These are phyloP conservation scores for Phytophthora vignae DNA, from an alignment of 352 stramenopile genomes.

Conservation along the genomic window DNA sequence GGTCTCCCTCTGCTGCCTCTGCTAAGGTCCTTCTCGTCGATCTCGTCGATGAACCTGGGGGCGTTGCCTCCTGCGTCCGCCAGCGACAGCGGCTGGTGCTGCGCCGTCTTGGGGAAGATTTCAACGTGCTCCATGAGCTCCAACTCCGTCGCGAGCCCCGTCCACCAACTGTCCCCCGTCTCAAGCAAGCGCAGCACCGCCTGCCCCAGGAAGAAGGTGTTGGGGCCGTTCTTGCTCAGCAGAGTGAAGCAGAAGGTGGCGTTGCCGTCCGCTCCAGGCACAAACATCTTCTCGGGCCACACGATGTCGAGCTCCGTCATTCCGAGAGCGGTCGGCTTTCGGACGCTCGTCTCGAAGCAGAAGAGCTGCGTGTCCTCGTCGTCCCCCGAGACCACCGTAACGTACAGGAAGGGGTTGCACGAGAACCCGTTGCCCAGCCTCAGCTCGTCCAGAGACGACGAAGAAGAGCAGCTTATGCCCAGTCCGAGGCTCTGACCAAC, in stretches of 20 bases:
- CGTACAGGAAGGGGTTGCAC: conserved; percentile 79
- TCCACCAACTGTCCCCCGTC: conserved; percentile 52
- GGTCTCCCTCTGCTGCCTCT: conserved; percentile 14
- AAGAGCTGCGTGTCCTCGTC: conserved; percentile 75
- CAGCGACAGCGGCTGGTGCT: conserved; percentile 56
- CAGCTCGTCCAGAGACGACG: conserved; percentile 46
- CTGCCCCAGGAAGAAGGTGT: conserved; percentile 81
- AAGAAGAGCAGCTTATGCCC: conserved; percentile 15
- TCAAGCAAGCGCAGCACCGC: conserved; percentile 58
- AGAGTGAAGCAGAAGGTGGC: conserved; percentile 76
- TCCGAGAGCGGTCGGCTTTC: conserved; percentile 30
- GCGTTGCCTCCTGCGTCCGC: conserved; percentile 35
- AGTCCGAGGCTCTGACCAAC: conserved; percentile 7
- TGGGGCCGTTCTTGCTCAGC: conserved; percentile 79
- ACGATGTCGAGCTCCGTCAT: conserved; percentile 42
- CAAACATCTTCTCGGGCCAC: conserved; percentile 71
- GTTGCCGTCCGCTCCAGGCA: conserved; percentile 73
- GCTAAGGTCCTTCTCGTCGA: conserved; percentile 11
- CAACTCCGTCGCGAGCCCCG: conserved; percentile 50
- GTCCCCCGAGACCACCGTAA: conserved; percentile 71
- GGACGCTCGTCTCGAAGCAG: conserved; percentile 72
- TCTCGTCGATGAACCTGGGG: conserved; percentile 18
- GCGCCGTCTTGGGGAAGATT: conserved; percentile 68
- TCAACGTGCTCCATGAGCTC: conserved; percentile 54
- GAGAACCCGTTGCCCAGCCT: conserved; percentile 74